Percentiles rank a stretch among this genome's conserved stretches.
Conservation (phyloP, 257 asterid species). For the Solanum ahanhuiri region DNA sequence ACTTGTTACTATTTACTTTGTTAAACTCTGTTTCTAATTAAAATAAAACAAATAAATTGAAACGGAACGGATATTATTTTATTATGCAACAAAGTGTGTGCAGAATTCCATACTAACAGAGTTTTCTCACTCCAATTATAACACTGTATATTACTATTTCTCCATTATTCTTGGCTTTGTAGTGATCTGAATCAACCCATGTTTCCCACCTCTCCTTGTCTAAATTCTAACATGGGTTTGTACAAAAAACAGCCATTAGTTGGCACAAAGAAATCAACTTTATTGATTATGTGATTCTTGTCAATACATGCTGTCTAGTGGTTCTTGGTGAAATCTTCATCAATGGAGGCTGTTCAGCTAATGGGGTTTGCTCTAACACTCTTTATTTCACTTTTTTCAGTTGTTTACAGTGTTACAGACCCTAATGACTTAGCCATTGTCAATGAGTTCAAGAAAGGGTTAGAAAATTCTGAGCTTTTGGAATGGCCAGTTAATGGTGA, state of each 20-base stretch:
- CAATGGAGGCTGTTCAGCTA: conserved; percentile 32
- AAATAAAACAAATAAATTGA: too few relatives aligned
- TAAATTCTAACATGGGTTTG: conserved; percentile 25
- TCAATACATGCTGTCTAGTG: conserved; percentile 19
- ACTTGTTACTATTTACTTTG: too few relatives aligned
- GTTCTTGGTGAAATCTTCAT: conserved; percentile 13
- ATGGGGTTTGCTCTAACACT: conserved; percentile 11
- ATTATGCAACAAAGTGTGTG: too few relatives aligned
- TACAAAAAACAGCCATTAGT: conserved; percentile 10
- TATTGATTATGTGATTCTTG: not conserved
- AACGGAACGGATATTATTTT: too few relatives aligned
- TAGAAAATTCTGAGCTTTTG: conserved; percentile 60
- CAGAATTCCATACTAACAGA: not conserved
- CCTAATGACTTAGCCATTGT: conserved; percentile 52
- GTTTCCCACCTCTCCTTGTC: conserved; percentile 14
- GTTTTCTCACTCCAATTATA: conserved; percentile 57
- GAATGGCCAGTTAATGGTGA: conserved; percentile 56
- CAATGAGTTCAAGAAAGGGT: conserved; percentile 47
- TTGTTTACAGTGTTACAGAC: conserved; percentile 40
- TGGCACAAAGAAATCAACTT: not conserved
- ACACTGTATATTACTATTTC: not conserved
- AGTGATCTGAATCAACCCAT: conserved; percentile 16
- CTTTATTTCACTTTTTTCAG: conserved; percentile 16
- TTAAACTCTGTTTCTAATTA: too few relatives aligned
- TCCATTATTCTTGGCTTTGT: conserved; percentile 8